phyloP scores from a whole-genome alignment of 2,329 filamentous ascomycete genomes.

The Paecilomyces sp. region DNA sequence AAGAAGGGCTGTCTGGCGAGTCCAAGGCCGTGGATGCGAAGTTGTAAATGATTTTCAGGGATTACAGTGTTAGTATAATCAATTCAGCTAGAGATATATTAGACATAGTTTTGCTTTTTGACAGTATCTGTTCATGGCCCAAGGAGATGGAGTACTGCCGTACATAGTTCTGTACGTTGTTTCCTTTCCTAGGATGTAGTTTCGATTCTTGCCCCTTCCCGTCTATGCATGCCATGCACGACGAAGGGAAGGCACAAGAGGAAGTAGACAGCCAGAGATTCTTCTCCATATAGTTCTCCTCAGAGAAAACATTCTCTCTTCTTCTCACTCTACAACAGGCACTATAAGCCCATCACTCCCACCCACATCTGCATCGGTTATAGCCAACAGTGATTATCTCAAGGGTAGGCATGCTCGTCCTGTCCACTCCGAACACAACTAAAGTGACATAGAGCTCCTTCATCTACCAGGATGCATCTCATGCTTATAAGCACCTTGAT shows the following conservation, averaged over 20 bases:
- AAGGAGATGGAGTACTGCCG: background rate
- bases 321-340: background rate
- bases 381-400: background rate
- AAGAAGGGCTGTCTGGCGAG: slow-evolving; percentile 27
- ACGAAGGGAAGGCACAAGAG: background rate
- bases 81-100: background rate
- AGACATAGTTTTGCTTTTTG: background rate
- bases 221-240: background rate
- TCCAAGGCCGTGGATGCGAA: background rate
- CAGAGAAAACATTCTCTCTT: background rate
- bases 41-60: background rate
- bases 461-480: slow-evolving; percentile 10
- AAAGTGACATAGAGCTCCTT: background rate
- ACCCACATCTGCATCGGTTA: background rate
- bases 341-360: background rate
- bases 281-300: background rate
- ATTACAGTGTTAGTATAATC: background rate
- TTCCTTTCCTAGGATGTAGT: background rate
- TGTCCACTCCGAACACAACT: background rate
- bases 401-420: background rate
- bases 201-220: background rate
- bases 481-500: slow-evolving; percentile 11
- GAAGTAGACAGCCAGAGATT: background rate
- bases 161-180: background rate
- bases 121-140: background rate